Base-by-base conservation (phyloP, 192 early-diverging fungal species). In the Jimgerdemannia flammicorona region DNA sequence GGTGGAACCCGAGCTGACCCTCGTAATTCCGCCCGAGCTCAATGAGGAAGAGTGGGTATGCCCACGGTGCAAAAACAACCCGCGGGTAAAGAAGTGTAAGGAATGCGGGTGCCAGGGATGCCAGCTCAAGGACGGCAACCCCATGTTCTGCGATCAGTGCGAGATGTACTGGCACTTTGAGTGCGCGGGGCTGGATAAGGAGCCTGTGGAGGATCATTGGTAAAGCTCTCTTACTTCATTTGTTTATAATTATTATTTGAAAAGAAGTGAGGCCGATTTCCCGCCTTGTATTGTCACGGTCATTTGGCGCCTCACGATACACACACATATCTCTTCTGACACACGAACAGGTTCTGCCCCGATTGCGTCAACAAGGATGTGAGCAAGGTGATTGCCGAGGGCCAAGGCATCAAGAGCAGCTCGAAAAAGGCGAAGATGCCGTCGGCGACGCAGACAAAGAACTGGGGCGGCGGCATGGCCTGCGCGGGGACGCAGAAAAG, bases 61-160 rank as follows among this genome's bases (percentile, higher is more conserved):
- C 10, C 19, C 69, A 9, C 2, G 19, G 0, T 78, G 77, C 66
- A 43, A 73, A 18, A 78, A 78, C 19, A 43, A 78, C 40, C 29
- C 43, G 2, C 39, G 4, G 3, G 44, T 11, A 14, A 74, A 71
- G 9, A 72, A 72, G 1, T 90, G 89, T 72, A 81, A 73, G 1
- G 69, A 72, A 20, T 90, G 89, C 54, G 89, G 89, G 0, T 90
- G 89, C 74, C 66, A 70, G 18, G 69, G 77, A 20, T 90, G 89
- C 64, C 83, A 84, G 0, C 66, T 73, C 9, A 90, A 90, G 44
- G 80, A 87, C 64, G 88, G 76, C n/a, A 75, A 87, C 66, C 86
- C 87, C 19, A 73, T 90, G 54, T 84, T 85, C 4, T 90, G 89
- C 76, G 89, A 90, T 74, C 86, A 90, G 64, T 90, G 89, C 63